These are phyloP conservation scores for Massariosphaeria phaeospora DNA, from an alignment of 495 filamentous ascomycete genomes.

Conservation along the genomic window DNA sequence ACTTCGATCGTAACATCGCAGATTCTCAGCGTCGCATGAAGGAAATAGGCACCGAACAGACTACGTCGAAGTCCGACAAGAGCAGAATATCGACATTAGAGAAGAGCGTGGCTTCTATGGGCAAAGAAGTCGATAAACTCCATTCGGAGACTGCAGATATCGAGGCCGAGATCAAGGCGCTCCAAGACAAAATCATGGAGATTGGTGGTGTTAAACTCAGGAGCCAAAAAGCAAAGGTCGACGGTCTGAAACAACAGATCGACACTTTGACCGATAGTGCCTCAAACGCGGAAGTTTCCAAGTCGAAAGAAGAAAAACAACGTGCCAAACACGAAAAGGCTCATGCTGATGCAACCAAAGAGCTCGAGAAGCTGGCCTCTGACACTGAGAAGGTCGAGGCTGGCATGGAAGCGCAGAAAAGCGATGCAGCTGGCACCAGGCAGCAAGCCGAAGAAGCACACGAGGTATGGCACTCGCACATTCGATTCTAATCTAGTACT, in stretches of 20 bases:
- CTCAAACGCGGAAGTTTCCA: conserved; percentile 76
- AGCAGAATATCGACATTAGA: conserved; percentile 60
- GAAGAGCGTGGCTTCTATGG: conserved; percentile 67
- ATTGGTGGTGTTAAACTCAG: conserved; percentile 89
- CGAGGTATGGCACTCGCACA: conserved; percentile 45
- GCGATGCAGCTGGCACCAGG: conserved; percentile 65
- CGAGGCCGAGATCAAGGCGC: conserved; percentile 81
- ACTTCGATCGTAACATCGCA: conserved; percentile 72
- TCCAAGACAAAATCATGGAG: conserved; percentile 98
- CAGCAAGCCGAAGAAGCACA: conserved; percentile 80
- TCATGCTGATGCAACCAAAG: conserved; percentile 64
- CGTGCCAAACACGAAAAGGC: conserved; percentile 81
- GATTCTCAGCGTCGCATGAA: conserved; percentile 79
- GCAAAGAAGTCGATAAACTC: conserved; percentile 74
- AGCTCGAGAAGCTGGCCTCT: conserved; percentile 62
- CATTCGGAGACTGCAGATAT: conserved; percentile 75
- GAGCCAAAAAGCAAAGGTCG: conserved; percentile 88
- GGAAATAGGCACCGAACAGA: conserved; percentile 74
- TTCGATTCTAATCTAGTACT: neutral
- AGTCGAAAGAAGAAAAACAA: conserved; percentile 88
- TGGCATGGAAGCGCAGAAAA: conserved; percentile 70
- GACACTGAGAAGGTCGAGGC: conserved; percentile 72
- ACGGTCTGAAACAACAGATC: conserved; percentile 82
- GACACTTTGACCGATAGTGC: conserved; percentile 72
- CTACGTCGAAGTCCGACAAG: conserved; percentile 73